Conservation (phyloP, 2,329 filamentous ascomycete genomes). For the Sarocladium kiliense region DNA sequence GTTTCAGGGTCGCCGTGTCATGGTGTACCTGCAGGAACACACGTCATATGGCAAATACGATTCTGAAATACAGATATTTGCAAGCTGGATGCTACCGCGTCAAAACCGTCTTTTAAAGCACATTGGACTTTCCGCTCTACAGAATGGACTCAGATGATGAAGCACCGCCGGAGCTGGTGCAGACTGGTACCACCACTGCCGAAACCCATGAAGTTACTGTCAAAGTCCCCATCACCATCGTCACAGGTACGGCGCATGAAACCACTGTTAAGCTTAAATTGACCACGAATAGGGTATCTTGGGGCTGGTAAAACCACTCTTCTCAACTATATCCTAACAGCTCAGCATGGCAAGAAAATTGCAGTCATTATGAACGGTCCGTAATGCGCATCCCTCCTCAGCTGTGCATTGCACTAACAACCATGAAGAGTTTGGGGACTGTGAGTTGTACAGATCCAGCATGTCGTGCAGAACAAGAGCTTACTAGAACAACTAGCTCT, state of each 20-base stretch:
- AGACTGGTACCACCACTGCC: slow-evolving; percentile 31
- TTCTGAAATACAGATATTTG: not conserved
- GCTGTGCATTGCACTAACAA: slow-evolving; percentile 13
- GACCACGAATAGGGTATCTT: slow-evolving; percentile 64
- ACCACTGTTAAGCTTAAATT: not conserved
- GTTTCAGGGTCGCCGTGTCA: not conserved
- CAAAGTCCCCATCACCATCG: slow-evolving; percentile 80
- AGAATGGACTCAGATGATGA: slow-evolving; percentile 63
- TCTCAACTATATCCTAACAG: slow-evolving; percentile 91
- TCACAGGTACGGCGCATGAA: slow-evolving; percentile 54
- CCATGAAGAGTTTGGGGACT: slow-evolving; percentile 69
- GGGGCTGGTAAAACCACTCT: slow-evolving; percentile 94
- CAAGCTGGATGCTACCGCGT: too few relatives aligned
- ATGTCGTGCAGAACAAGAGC: not conserved
- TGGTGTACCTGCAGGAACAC: slow-evolving; percentile 1
- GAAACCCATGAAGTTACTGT: slow-evolving; percentile 45
- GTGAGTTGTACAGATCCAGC: slow-evolving; percentile 38
- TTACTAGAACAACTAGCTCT: slow-evolving; percentile 53
- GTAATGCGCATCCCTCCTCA: slow-evolving; percentile 7
- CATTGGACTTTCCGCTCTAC: not conserved
- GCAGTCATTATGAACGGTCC: slow-evolving; percentile 90
- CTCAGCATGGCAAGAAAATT: slow-evolving; percentile 95
- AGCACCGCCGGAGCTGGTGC: slow-evolving; percentile 59
- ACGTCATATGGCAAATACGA: slow-evolving; percentile 1
- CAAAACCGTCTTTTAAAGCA: too few relatives aligned